Conservation (phyloP, 148 eudicot species). For the Tetragonia tetragonoides region DNA sequence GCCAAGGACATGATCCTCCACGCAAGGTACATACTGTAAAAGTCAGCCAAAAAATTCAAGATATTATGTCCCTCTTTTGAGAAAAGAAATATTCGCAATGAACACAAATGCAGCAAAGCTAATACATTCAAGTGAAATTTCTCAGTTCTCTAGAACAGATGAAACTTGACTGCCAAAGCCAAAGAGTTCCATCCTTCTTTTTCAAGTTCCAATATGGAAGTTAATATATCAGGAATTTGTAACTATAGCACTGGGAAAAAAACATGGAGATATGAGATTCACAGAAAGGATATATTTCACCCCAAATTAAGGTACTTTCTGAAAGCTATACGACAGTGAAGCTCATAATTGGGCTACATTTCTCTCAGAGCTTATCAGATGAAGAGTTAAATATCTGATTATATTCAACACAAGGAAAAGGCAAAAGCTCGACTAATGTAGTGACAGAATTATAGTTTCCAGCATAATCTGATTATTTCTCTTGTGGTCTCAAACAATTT, state of each 20-base stretch:
- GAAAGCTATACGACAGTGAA: not conserved
- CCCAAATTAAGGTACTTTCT: not conserved
- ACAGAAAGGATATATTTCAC: not conserved
- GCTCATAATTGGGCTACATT: not conserved
- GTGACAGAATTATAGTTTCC: not conserved
- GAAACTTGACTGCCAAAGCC: not conserved
- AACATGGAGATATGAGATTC: not conserved
- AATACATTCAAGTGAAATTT: not conserved
- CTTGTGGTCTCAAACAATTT: not conserved
- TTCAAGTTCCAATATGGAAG: not conserved
- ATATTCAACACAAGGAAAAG: not conserved
- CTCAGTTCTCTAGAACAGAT: not conserved
- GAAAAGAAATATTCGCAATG: slow-evolving; percentile 11
- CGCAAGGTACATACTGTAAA: slow-evolving; percentile 80
- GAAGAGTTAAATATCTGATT: not conserved
- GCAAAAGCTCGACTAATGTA: not conserved
- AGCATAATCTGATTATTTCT: not conserved
- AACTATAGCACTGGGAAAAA: not conserved
- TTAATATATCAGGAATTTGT: not conserved
- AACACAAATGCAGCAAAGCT: not conserved
- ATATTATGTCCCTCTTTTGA: not conserved
- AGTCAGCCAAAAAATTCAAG: not conserved
- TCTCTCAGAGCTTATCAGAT: not conserved
- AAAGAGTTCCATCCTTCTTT: not conserved
- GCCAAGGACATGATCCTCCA: slow-evolving; percentile 89